Evolutionary conservation across 1,284 basidiomycete species (phyloP), one percentile per base, ranked within the genome.

Genomic region (Abortiporus biennis): DNA sequence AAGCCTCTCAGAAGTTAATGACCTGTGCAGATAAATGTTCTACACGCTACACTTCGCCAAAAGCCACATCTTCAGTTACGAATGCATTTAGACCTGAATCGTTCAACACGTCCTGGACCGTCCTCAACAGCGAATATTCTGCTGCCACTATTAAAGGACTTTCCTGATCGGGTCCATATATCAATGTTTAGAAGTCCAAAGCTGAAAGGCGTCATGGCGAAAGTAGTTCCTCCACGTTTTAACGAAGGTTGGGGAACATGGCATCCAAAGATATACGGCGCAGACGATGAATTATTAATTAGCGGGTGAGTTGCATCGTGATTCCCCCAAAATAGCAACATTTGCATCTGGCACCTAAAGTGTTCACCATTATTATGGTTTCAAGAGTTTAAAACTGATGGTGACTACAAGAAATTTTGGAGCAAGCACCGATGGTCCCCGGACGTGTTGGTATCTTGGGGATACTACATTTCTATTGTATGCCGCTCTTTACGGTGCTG

Each of bases 231-330:
- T 2, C 85, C 89, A 38, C 73, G 96, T 34, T 96, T 93, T 64
- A 94, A 98, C 56, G 96, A 99, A 66, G 96, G 94, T 0, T 98
- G 92, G 86, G 95, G 96, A 0, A 88, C 95, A 3, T 97, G 95
- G 89, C 96, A 99, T 61, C 87, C 93, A 17, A 99, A 99, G 65
- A 78, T 95, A 46, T 99, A 99, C 57, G 91, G 91, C 13, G 85
- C 79, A 1, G 96, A 99, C 58, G 83, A 97, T 58, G 81, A 92
- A 44, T 76, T 99, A 29, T 79, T 99, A 59, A 83, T 99, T 49
- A 92, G 82, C 55, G 96, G 95, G 93, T 94, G 58, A 66, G 87
- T 69, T n/a, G n/a, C n/a, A n/a, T n/a, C n/a, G n/a, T n/a, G n/a
- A n/a, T n/a, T n/a, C n/a, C n/a, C n/a, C n/a, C n/a, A n/a, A n/a